These are phyloP conservation scores for Tetrapyrgos nigripes DNA, from an alignment of 1,284 basidiomycete genomes.

Conservation along the genomic window DNA sequence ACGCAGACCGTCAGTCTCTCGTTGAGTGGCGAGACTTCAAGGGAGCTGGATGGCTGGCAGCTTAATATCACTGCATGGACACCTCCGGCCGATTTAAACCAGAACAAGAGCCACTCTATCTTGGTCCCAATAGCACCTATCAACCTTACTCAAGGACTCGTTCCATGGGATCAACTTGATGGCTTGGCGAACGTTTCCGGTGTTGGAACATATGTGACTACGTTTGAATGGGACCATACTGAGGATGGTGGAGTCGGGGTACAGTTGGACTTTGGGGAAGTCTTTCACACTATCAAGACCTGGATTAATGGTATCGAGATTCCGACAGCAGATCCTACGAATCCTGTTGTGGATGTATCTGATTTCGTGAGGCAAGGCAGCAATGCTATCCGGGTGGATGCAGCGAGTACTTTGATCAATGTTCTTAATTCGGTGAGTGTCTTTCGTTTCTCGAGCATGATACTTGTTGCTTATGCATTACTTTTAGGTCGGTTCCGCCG, in stretches of 20 bases:
- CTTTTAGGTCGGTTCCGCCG: too few relatives aligned
- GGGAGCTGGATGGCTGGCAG: conserved; percentile 17
- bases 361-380: conserved; percentile 15
- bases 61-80: conserved; percentile 22
- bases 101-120: conserved; percentile 16
- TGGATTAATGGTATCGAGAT: conserved; percentile 21
- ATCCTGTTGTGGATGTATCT: conserved; percentile 20
- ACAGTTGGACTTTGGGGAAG: too few relatives aligned
- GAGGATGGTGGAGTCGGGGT: too few relatives aligned
- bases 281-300: conserved; percentile 20
- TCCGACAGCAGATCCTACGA: conserved; percentile 19
- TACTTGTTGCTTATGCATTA: too few relatives aligned
- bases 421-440: conserved; percentile 21
- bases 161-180: conserved; percentile 20
- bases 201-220: conserved; percentile 22
- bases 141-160: too few relatives aligned
- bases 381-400: conserved; percentile 20
- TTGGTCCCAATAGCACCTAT: conserved; percentile 20
- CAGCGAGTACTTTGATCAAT: conserved; percentile 22
- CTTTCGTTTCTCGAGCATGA: too few relatives aligned
- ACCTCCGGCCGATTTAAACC: too few relatives aligned
- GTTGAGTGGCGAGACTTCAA: too few relatives aligned
- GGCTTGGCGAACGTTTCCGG: conserved; percentile 20
- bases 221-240: conserved; percentile 19
- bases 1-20: conserved; percentile 11